Base-by-base conservation (phyloP, 2,329 filamentous ascomycete species). In the Trichoderma endophyticum region DNA sequence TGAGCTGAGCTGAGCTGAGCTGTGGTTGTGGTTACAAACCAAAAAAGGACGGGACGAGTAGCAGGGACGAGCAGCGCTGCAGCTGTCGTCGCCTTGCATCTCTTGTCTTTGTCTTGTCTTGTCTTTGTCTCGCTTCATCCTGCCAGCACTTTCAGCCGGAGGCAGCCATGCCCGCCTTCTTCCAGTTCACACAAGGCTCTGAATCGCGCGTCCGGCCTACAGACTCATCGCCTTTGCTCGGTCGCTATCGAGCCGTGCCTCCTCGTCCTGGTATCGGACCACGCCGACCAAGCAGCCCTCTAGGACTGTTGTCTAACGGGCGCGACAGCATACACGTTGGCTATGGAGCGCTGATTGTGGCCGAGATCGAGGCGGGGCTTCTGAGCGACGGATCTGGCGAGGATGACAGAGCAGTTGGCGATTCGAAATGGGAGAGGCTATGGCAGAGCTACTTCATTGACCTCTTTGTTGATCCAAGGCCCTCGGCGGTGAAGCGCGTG, bases 101-200 rank as follows among this genome's bases (percentile, higher is more conserved):
- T 57, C 43, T 63, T 61, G 56, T 59, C 56, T 32, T 32, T 32
- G 56, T 32, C 56, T 59, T 34, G 56, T 60, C 56, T 30, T 7
- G 6, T 60, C 30, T 34, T 34, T n/a, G 30, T 60, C 60, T 71
- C 51, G 26, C 26, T 24, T 57, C 15, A 18, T 39, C 21, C 11
- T 12, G 34, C 30, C 15, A 3, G 15, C 30, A n/a, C 28, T 28
- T 8, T 32, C 30, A 21, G 28, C 72, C 67, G 43, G 57, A 21
- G 30, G 34, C 30, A 51, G 51, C 51, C 73, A 91, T 91, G 89
- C 88, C 89, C 78, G 84, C 86, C 77, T 90, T 91, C 84, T 91
- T 92, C 82, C 85, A 87, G 79, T 92, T 92, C 81, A 89, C 89
- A 74, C 89, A 89, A 77, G 90, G 89, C 79, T 86, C 83, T 77